phyloP scores from a whole-genome alignment of 257 asterid species.

The Asclepias syriaca region DNA sequence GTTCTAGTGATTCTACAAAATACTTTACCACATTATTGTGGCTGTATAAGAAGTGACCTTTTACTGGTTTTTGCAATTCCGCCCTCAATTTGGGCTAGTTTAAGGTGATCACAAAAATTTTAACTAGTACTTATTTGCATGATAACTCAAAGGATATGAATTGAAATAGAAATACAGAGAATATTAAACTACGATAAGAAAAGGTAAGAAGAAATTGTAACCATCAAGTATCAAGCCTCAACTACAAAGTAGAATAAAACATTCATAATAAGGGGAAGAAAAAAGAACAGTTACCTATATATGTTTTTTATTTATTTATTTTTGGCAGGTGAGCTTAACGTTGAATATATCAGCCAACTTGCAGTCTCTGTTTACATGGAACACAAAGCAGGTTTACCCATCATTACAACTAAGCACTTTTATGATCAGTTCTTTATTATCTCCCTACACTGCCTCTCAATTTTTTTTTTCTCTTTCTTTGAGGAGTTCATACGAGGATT shows the following conservation, averaged over 20 bases:
- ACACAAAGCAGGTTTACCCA: conserved; percentile 63
- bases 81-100: neutral
- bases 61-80: neutral
- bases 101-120: neutral
- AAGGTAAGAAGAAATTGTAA: neutral
- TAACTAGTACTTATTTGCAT: neutral
- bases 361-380: conserved; percentile 67
- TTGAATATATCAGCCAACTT: conserved; percentile 59
- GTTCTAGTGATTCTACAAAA: neutral
- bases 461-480: neutral
- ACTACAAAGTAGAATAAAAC: neutral
- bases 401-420: neutral
- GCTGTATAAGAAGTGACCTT: neutral
- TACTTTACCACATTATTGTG: neutral
- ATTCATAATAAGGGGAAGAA: neutral
- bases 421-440: neutral
- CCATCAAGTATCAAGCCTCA: neutral
- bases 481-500: neutral
- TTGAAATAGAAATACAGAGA: neutral
- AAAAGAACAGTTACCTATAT: neutral
- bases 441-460: neutral
- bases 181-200: too few species aligned
- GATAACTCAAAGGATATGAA: too few species aligned
- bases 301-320: neutral
- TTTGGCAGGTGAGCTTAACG: conserved; percentile 68